phyloP scores from a whole-genome alignment of 1,284 basidiomycete genomes.

The Singerocomus rubriflavus region DNA sequence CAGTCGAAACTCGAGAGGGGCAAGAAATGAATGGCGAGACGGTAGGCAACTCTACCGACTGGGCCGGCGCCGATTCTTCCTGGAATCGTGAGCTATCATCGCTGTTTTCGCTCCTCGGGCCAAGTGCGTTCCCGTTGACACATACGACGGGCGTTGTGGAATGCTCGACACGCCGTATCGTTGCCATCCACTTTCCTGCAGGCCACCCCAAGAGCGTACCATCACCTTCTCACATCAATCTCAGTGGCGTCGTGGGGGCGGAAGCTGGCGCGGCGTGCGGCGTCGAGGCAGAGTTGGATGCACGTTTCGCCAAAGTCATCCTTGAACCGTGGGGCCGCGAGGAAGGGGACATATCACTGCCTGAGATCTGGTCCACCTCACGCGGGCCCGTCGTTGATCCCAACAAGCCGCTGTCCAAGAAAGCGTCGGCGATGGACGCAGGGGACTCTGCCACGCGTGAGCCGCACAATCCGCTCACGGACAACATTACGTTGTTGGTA shows the following conservation, averaged over 20 bases:
- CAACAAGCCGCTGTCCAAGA: too few relatives aligned
- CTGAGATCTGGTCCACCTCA: slow-evolving; percentile 43
- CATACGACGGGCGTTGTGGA: slow-evolving; percentile 52
- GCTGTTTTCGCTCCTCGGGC: slow-evolving; percentile 42
- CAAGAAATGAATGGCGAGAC: slow-evolving; percentile 5
- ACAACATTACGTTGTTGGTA: slow-evolving; percentile 56
- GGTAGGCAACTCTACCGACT: slow-evolving; percentile 2
- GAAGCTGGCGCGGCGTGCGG: slow-evolving; percentile 28
- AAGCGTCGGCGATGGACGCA: too few relatives aligned
- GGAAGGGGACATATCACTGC: slow-evolving; percentile 37
- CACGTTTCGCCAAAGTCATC: slow-evolving; percentile 46
- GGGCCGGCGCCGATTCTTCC: slow-evolving; percentile 18
- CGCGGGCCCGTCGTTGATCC: slow-evolving; percentile 39
- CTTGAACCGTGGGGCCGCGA: slow-evolving; percentile 53
- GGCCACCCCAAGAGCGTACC: slow-evolving; percentile 11
- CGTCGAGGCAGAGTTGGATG: slow-evolving; percentile 51
- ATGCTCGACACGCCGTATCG: slow-evolving; percentile 44
- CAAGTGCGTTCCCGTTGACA: slow-evolving; percentile 44
- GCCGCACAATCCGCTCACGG: slow-evolving; percentile 47
- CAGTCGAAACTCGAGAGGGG: slow-evolving; percentile 10
- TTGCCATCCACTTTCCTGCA: slow-evolving; percentile 31
- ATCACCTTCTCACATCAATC: background rate
- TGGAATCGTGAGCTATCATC: slow-evolving; percentile 30
- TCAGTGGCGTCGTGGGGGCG: too few relatives aligned
- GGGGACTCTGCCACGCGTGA: slow-evolving; percentile 10